phyloP scores from a whole-genome alignment of 2,329 filamentous ascomycete genomes.

The Fusarium aywerte region DNA sequence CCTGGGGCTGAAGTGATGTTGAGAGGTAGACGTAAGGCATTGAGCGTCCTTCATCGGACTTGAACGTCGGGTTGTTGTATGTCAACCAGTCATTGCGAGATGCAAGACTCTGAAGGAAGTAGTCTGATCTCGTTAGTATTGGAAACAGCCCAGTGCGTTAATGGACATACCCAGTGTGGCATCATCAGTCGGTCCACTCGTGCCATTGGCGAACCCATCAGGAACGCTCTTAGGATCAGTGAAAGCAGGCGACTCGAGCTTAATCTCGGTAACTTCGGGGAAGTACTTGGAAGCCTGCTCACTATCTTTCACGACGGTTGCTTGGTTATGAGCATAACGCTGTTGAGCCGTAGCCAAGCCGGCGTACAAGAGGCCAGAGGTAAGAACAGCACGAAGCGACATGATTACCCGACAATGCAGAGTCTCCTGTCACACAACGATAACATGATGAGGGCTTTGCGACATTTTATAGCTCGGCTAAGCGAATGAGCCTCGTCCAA shows the following conservation, averaged over 20 bases:
- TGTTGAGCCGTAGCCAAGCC: constrained; percentile 34
- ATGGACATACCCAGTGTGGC: constrained; percentile 19
- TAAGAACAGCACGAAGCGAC: constrained; percentile 5
- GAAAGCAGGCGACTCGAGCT: constrained; percentile 46
- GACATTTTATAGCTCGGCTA: constrained; percentile 18
- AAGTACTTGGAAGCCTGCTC: constrained; percentile 42
- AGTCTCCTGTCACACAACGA: not conserved
- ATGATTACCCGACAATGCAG: constrained; percentile 2
- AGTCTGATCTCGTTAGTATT: constrained; percentile 22
- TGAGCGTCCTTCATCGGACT: constrained; percentile 41
- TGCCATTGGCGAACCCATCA: constrained; percentile 44
- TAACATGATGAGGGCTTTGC: not conserved
- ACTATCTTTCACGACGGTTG: constrained; percentile 34
- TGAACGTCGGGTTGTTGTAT: constrained; percentile 38
- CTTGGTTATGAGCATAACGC: constrained; percentile 46
- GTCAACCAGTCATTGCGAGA: constrained; percentile 40
- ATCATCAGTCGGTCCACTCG: constrained; percentile 44
- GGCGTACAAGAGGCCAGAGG: constrained; percentile 29
- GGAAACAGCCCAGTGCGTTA: accelerated
- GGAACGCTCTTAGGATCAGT: constrained; percentile 38
- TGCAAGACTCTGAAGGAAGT: constrained; percentile 39
- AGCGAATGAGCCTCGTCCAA: not conserved
- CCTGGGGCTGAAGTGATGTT: constrained; percentile 5
- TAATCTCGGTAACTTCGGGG: constrained; percentile 30
- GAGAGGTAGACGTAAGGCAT: constrained; percentile 40